Evolutionary conservation across 148 eudicot genomes (phyloP).

Genomic region (Camellia japonica): DNA sequence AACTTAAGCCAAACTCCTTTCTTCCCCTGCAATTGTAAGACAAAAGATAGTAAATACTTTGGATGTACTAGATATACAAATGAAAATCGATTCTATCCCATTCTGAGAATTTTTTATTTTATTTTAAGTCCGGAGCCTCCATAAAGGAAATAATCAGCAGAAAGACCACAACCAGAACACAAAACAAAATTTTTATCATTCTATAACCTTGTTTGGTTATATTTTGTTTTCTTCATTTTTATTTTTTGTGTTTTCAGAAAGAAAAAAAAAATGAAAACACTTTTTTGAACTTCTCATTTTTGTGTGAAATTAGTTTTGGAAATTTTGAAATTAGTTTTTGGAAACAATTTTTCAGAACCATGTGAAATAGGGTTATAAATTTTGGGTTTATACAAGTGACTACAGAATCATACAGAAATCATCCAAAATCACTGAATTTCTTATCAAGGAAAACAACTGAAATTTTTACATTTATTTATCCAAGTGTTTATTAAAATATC

Average conservation of each 20-base stretch:
- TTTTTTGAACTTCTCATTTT: no score
- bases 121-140: neutral
- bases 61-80: neutral
- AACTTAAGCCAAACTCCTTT: conserved; percentile 92
- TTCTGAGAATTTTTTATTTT: neutral
- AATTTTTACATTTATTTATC: neutral
- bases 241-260: no score
- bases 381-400: no score
- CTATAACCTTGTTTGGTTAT: neutral
- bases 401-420: neutral
- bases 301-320: no score
- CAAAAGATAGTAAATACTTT: neutral
- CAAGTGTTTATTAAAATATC: neutral
- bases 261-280: no score
- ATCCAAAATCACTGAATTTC: neutral
- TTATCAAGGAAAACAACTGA: neutral
- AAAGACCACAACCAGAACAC: no score
- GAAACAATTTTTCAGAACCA: no score
- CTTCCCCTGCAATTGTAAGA: conserved; percentile 54
- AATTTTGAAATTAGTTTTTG: no score
- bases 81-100: neutral
- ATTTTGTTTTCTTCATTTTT: neutral
- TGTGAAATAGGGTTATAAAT: no score
- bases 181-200: neutral
- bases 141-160: neutral